phyloP scores from a whole-genome alignment of 1,139 yeast species.

The Pichia sp. region DNA sequence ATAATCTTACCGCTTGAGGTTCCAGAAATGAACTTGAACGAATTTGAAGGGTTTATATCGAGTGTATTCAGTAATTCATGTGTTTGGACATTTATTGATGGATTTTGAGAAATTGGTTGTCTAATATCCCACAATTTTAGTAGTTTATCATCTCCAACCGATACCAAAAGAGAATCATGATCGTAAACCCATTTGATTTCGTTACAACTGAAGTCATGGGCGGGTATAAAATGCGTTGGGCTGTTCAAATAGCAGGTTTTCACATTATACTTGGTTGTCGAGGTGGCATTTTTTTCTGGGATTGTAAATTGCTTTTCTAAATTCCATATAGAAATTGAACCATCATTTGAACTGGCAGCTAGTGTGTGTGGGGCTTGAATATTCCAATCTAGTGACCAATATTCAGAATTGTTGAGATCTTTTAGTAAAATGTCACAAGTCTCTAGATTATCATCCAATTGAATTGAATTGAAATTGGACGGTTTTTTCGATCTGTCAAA shows the following conservation, averaged over 20 bases:
- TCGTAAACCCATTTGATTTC: constrained; percentile 52
- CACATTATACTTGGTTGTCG: too few species aligned
- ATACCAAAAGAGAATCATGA: constrained; percentile 49
- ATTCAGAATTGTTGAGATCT: constrained; percentile 23
- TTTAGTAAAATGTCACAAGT: constrained; percentile 20
- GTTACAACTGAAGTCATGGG: constrained; percentile 41
- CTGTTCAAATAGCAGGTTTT: too few species aligned
- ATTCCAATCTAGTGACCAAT: constrained; percentile 29
- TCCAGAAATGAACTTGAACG: constrained; percentile 11
- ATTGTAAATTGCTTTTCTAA: constrained; percentile 15
- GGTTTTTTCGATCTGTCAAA: constrained; percentile 49
- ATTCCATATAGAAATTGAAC: constrained; percentile 27
- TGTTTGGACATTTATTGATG: constrained; percentile 11
- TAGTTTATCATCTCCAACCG: constrained; percentile 49
- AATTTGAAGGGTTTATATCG: constrained; percentile 23
- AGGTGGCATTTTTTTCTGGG: too few species aligned
- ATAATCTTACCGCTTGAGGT: constrained; percentile 2
- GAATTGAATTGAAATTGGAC: constrained; percentile 13
- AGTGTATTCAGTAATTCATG: constrained; percentile 42
- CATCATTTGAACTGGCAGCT: constrained; percentile 26
- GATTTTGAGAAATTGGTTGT: constrained; percentile 21
- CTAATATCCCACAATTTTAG: constrained; percentile 42
- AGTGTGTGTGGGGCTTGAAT: constrained; percentile 19
- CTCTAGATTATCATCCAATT: constrained; percentile 4
- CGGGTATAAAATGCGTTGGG: constrained; percentile 7